Conservation (phyloP, 2,329 filamentous ascomycete genomes). For the Aspergillus sp. region DNA sequence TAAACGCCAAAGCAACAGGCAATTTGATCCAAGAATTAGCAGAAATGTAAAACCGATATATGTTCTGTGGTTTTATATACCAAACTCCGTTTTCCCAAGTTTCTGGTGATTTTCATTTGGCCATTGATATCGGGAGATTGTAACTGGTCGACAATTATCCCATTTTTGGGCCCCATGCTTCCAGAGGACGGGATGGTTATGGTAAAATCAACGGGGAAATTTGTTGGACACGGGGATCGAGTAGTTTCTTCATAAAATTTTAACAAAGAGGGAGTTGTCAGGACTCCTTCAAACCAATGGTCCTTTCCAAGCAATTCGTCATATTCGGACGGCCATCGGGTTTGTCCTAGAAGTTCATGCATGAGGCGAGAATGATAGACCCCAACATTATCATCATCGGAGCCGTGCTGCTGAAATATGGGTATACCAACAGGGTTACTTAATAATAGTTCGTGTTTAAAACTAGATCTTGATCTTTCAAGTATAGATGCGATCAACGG, state of each 20-base stretch:
- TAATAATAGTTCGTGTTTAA: constrained; percentile 52
- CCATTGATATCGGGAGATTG: constrained; percentile 47
- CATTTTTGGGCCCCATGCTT: constrained; percentile 49
- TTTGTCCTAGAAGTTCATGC: constrained; percentile 44
- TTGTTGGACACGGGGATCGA: constrained; percentile 1
- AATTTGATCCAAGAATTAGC: constrained; percentile 1
- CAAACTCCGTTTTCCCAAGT: constrained; percentile 22
- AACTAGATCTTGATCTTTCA: constrained; percentile 47
- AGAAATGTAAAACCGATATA: constrained; percentile 36
- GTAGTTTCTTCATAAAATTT: constrained; percentile 43
- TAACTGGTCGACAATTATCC: constrained; percentile 48
- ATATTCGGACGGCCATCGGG: constrained; percentile 41
- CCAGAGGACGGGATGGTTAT: constrained; percentile 49
- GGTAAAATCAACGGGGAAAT: constrained; percentile 36
- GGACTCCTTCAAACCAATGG: constrained; percentile 53
- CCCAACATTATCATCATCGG: constrained; percentile 55
- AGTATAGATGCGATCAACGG: constrained; percentile 46
- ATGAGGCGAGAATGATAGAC: constrained; percentile 54
- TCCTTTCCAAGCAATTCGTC: constrained; percentile 45
- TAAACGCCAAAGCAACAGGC: constrained; percentile 14
- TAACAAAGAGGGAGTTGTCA: constrained; percentile 47
- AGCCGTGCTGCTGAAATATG: constrained; percentile 54
- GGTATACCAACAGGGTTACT: constrained; percentile 49
- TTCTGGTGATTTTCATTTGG: constrained; percentile 39
- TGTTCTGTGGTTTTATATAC: constrained; percentile 39